Conservation (phyloP, 805 yeast genomes). For the Myxozyma neotropica region DNA sequence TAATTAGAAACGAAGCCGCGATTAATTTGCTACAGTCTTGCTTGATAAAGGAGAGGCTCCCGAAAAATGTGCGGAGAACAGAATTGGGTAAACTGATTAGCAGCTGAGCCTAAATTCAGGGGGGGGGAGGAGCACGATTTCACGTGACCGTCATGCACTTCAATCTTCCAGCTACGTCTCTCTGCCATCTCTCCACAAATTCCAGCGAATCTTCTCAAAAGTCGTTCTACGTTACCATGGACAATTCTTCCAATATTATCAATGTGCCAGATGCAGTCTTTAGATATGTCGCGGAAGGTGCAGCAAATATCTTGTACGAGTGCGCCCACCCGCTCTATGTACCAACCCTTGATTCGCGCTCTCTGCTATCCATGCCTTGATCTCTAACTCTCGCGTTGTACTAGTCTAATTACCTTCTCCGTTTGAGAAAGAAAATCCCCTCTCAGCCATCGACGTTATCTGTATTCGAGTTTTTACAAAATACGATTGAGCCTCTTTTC, state of each 20-base stretch:
- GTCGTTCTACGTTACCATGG: background rate
- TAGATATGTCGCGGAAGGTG: conserved; percentile 29
- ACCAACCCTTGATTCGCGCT: background rate
- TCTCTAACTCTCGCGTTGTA: background rate
- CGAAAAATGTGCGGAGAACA: too few species aligned
- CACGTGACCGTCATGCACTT: background rate
- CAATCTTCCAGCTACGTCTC: background rate
- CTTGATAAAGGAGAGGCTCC: too few species aligned
- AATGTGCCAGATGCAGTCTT: conserved; percentile 5
- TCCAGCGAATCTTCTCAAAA: background rate
- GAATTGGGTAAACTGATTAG: background rate
- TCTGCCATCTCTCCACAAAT: background rate
- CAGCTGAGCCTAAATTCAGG: too few species aligned
- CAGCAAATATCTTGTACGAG: conserved; percentile 28
- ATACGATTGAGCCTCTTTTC: conserved; percentile 16
- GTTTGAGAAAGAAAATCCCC: conserved; percentile 21
- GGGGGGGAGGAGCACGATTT: background rate
- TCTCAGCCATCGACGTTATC: conserved; percentile 21
- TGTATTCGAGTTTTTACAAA: conserved; percentile 19
- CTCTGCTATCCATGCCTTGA: too few species aligned
- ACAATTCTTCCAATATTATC: background rate
- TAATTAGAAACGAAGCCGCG: too few species aligned
- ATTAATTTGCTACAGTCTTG: too few species aligned
- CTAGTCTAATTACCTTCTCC: conserved; percentile 17
- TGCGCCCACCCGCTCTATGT: conserved; percentile 12